Base-by-base conservation (phyloP, 306 rosid genomes). In the Malus domestica region DNA sequence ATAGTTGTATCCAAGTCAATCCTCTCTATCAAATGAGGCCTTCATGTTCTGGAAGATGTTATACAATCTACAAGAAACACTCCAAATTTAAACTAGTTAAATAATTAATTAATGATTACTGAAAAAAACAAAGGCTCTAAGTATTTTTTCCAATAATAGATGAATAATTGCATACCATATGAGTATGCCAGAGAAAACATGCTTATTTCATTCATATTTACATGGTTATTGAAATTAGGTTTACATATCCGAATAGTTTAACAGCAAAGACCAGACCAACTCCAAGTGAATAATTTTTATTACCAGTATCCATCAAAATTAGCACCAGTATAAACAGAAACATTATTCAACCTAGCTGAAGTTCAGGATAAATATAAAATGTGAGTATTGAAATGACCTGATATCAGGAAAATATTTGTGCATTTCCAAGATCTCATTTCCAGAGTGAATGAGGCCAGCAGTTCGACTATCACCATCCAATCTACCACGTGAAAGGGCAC, bases 401-500 rank as follows among this genome's bases (percentile, higher is more conserved):
- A 85, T 84, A 65, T 88, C 97, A 20, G 90, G 87, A 65, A 85
- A 77, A 83, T 95, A 92, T 76, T 86, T 86, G 73, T 90, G 86
- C 46, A 86, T 80, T 85, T 92, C 97, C 87, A 90, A 86, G 77
- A 92, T 90, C 79, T 92, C 98, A 76, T 95, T 95, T 87, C 97
- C 99, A 54, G 99, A 90, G 87, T 95, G 90, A 77, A 92, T 81
- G 71, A 95, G 89, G 52, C 96, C 92, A 69, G 97, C 90, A 64
- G 96, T 95, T 69, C 77, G 90, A 80, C 97, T 95, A 79, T 95
- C 99, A 6, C 97, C 99, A 80, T 95, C 99, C 80, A 86, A 81
- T 84, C 93, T 90, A 79, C 99, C 99, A 72, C 93, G 97, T 85
- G 93, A 89, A 69, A 95, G 81, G 67, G 97, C 85, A 71, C 97